Conservation (phyloP, 202 grass and related monocot genomes). For the Carex arenaria region DNA sequence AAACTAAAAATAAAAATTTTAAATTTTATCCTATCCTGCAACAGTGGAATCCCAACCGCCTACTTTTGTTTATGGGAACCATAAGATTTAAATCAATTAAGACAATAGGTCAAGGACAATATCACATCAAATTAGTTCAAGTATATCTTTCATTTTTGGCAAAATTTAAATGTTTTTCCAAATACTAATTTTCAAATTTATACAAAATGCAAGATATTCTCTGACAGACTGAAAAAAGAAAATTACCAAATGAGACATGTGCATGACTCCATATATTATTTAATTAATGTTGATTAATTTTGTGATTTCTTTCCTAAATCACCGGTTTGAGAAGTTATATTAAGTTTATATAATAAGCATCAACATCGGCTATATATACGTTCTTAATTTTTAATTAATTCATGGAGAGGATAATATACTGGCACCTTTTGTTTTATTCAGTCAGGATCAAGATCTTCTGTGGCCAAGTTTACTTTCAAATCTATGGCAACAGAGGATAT, state of each 20-base stretch:
- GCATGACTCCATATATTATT: neutral
- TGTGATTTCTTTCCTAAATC: neutral
- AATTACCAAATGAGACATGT: neutral
- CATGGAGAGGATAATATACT: neutral
- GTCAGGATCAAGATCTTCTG: neutral
- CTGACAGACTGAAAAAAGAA: neutral
- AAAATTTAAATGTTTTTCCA: neutral
- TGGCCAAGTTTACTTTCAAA: neutral
- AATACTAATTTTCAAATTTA: neutral
- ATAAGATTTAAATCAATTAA: neutral
- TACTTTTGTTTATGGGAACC: neutral
- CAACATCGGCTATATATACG: neutral
- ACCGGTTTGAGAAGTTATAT: neutral
- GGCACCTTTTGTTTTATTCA: constrained; percentile 8
- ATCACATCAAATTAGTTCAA: constrained; percentile 5
- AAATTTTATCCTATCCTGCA: neutral
- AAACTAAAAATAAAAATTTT: neutral
- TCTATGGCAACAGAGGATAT: neutral
- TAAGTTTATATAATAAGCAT: neutral
- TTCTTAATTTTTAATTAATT: neutral
- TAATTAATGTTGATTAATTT: neutral
- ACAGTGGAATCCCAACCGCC: neutral
- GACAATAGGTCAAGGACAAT: neutral
- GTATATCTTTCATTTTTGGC: constrained; percentile 3
- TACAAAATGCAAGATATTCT: neutral